Conservation (phyloP, 176 grass and related monocot species). For the Eremochloa ophiuroides region DNA sequence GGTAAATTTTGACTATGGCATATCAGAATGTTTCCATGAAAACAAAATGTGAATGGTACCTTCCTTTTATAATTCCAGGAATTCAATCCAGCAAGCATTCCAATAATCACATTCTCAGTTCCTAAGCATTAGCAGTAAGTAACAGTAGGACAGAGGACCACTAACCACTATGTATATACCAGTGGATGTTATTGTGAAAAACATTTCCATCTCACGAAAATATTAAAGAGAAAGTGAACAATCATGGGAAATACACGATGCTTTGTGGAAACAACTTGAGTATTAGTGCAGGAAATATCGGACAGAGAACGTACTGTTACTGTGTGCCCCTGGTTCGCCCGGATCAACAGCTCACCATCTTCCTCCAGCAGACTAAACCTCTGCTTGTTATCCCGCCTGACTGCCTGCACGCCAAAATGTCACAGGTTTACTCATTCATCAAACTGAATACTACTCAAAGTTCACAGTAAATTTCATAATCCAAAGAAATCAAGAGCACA, state of each 20-base stretch:
- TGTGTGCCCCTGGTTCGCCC: conserved; percentile 86
- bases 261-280: background rate
- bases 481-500: background rate
- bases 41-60: background rate
- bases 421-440: background rate
- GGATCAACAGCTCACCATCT: conserved; percentile 68
- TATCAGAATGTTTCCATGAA: background rate
- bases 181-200: background rate
- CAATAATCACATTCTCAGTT: background rate
- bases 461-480: background rate
- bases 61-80: background rate
- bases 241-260: background rate
- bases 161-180: background rate
- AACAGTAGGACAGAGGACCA: background rate
- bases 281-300: background rate
- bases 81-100: background rate
- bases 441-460: background rate
- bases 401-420: conserved; percentile 42
- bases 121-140: background rate
- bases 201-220: background rate
- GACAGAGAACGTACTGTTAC: conserved; percentile 46
- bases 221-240: background rate
- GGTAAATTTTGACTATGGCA: background rate
- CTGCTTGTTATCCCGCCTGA: conserved; percentile 79
- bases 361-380: conserved; percentile 85